Evolutionary conservation across 257 asterid genomes (phyloP).

Genomic region (Knoxia roxburghii): DNA sequence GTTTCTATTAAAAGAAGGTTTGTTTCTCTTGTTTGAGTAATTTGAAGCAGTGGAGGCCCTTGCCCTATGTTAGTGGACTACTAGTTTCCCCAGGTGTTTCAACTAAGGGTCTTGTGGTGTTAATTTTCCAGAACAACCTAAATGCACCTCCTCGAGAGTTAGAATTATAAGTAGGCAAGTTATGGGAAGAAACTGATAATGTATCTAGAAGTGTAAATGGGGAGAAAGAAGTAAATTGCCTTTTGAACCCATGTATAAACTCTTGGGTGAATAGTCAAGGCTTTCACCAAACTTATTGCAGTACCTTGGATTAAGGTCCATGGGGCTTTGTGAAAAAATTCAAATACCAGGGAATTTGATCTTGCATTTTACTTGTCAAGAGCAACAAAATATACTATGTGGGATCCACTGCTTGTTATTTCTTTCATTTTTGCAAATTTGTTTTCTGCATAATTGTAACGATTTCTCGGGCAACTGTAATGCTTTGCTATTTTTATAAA

Average conservation of each 20-base stretch:
- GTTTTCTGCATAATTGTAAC: neutral
- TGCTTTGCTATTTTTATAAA: constrained; percentile 13
- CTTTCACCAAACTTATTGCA: neutral
- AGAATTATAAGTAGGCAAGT: no score
- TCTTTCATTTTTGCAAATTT: neutral
- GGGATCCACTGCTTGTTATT: neutral
- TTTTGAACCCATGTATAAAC: neutral
- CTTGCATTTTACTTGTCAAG: neutral
- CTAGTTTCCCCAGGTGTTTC: neutral
- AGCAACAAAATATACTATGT: neutral
- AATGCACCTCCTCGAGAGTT: neutral
- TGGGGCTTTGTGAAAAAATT: neutral
- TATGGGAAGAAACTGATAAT: neutral
- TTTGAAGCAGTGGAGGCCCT: neutral
- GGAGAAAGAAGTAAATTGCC: neutral
- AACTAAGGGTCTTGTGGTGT: neutral
- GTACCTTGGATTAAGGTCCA: neutral
- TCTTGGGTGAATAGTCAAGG: neutral
- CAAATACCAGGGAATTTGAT: neutral
- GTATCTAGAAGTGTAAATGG: neutral
- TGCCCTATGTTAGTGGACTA: no score
- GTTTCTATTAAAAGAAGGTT: neutral
- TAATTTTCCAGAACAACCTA: neutral
- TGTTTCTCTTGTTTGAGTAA: neutral
- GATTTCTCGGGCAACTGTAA: neutral